Percentiles rank a stretch among this genome's conserved stretches.
These are phyloP conservation scores for Arachis stenosperma DNA, from an alignment of 306 rosid species.

Conservation along the genomic window DNA sequence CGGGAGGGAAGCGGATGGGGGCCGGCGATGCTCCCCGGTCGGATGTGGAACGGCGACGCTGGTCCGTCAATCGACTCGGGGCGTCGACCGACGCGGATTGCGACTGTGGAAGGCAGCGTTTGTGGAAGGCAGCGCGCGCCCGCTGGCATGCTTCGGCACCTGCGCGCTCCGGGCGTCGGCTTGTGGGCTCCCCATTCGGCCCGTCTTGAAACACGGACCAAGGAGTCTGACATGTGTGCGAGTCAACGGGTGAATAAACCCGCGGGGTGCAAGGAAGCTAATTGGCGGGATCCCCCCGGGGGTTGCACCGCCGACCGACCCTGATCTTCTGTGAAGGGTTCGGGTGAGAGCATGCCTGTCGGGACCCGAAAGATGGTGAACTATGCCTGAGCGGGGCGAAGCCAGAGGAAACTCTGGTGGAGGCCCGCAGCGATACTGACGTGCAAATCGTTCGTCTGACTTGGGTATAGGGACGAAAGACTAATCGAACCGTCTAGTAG, in stretches of 20 bases:
- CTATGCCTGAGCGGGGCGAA: slow-evolving; percentile 56
- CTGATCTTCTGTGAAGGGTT: slow-evolving; percentile 16
- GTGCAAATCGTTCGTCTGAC: slow-evolving; percentile 35
- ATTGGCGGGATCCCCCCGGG: slow-evolving; percentile 1
- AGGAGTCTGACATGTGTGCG: too few species aligned
- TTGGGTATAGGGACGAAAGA: slow-evolving; percentile 37
- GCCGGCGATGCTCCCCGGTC: too few species aligned
- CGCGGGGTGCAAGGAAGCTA: neutral
- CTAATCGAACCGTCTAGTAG: slow-evolving; percentile 39
- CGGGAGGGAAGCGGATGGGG: too few species aligned
- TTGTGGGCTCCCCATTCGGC: too few species aligned
- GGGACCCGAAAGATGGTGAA: slow-evolving; percentile 47
- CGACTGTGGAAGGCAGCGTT: fast-evolving
- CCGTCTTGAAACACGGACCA: too few species aligned
- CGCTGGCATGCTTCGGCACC: too few species aligned
- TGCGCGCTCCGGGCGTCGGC: too few species aligned
- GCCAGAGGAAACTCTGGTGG: slow-evolving; percentile 43
- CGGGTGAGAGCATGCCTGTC: slow-evolving; percentile 5
- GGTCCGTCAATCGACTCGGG: too few species aligned
- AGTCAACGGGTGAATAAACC: too few species aligned
- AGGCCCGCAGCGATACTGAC: slow-evolving; percentile 29
- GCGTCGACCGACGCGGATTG: too few species aligned
- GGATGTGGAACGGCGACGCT: too few species aligned
- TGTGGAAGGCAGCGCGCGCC: too few species aligned
- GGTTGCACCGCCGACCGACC: slow-evolving; percentile 13